phyloP scores from a whole-genome alignment of 306 rosid species.

The Carpinus viminea region DNA sequence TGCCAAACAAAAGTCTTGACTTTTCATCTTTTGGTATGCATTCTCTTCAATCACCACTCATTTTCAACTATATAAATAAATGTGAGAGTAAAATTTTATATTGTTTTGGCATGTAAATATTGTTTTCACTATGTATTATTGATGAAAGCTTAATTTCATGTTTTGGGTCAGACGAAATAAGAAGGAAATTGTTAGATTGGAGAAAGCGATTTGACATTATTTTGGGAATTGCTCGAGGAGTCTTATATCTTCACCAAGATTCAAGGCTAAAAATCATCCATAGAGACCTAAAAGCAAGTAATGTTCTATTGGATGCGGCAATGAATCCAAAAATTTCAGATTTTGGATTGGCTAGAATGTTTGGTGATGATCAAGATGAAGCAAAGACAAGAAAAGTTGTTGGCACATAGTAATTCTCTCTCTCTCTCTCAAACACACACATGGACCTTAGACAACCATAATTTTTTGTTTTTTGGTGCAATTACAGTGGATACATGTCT shows the following conservation, averaged over 20 bases:
- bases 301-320: not conserved
- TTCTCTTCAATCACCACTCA: not conserved
- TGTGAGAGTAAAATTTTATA: not conserved
- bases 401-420: not conserved
- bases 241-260: constrained; percentile 1
- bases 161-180: constrained; percentile 28
- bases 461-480: not conserved
- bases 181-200: constrained; percentile 17
- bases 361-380: not conserved
- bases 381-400: not conserved
- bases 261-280: constrained; percentile 19
- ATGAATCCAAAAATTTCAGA: not conserved
- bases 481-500: constrained; percentile 61
- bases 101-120: not conserved
- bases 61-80: not conserved
- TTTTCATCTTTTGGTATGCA: constrained; percentile 33
- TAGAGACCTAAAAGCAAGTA: constrained; percentile 35
- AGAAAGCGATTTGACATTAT: not conserved
- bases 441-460: not conserved
- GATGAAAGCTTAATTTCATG: not conserved
- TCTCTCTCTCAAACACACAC: not conserved
- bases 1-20: constrained; percentile 47
- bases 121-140: not conserved
- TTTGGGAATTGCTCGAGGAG: not conserved
- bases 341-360: not conserved